These are phyloP conservation scores for Mycena crocata DNA, from an alignment of 768 basidiomycete species.

Conservation along the genomic window DNA sequence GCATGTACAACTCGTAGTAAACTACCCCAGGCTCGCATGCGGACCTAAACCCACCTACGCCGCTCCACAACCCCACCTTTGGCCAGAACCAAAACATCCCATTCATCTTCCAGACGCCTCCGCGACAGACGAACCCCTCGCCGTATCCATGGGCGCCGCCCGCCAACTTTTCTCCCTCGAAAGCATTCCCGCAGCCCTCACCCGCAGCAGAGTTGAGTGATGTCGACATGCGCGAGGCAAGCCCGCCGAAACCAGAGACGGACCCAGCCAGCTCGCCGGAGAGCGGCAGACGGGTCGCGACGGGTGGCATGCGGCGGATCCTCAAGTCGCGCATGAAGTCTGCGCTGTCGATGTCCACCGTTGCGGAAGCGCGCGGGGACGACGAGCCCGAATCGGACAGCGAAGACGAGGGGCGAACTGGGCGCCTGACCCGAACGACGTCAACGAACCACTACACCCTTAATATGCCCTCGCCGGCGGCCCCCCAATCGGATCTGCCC, in stretches of 20 bases:
- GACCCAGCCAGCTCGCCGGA: slow-evolving; percentile 32
- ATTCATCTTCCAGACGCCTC: slow-evolving; percentile 74
- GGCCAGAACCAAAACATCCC: slow-evolving; percentile 76
- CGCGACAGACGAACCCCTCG: slow-evolving; percentile 51
- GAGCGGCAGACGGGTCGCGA: slow-evolving; percentile 63
- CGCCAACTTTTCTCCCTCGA: slow-evolving; percentile 66
- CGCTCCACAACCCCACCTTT: slow-evolving; percentile 63
- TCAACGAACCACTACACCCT: slow-evolving; percentile 87
- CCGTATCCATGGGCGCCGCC: slow-evolving; percentile 76
- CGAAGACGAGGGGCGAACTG: slow-evolving; percentile 59
- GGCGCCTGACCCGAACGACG: slow-evolving; percentile 62
- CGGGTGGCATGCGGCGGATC: slow-evolving; percentile 74
- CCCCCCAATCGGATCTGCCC: slow-evolving; percentile 73
- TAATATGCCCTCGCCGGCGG: slow-evolving; percentile 75
- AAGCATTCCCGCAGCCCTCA: slow-evolving; percentile 63
- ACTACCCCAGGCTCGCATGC: slow-evolving; percentile 51
- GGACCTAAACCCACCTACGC: slow-evolving; percentile 57
- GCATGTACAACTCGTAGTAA: slow-evolving; percentile 13
- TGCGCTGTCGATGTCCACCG: slow-evolving; percentile 37
- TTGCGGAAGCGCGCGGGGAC: slow-evolving; percentile 48
- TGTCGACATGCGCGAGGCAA: slow-evolving; percentile 81
- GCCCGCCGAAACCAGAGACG: slow-evolving; percentile 65
- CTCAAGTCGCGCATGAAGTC: slow-evolving; percentile 70
- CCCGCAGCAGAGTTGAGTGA: slow-evolving; percentile 63
- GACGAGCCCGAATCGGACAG: slow-evolving; percentile 56